phyloP scores from a whole-genome alignment of 176 grass and related monocot genomes.

The Leersia perrieri region DNA sequence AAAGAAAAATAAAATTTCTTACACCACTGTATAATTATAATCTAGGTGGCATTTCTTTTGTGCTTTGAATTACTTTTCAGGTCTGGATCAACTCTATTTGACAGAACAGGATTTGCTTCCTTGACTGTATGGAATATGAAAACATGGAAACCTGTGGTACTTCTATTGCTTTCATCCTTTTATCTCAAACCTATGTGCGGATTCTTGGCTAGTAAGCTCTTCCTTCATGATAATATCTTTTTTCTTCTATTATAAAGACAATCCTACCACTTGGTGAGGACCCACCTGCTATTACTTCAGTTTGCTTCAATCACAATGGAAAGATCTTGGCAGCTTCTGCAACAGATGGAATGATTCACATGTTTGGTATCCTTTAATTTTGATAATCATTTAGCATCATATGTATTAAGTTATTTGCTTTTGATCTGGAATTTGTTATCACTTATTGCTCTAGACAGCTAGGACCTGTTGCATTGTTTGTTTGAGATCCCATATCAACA shows the following conservation, averaged over 20 bases:
- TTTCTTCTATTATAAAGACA: slow-evolving; percentile 62
- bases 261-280: slow-evolving; percentile 95
- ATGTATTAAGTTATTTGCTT: neutral
- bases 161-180: slow-evolving; percentile 30
- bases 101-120: slow-evolving; percentile 82
- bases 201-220: slow-evolving; percentile 12
- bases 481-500: neutral
- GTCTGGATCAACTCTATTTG: slow-evolving; percentile 66
- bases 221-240: neutral
- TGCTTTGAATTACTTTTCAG: slow-evolving; percentile 41
- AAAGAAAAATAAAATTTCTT: too few relatives aligned
- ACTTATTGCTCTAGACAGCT: slow-evolving; percentile 6
- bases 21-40: slow-evolving; percentile 17
- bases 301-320: slow-evolving; percentile 98
- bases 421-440: slow-evolving; percentile 10
- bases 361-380: slow-evolving; percentile 88
- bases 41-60: slow-evolving; percentile 21
- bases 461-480: slow-evolving; percentile 7
- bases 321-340: slow-evolving; percentile 93
- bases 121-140: slow-evolving; percentile 98
- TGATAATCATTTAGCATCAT: slow-evolving; percentile 1
- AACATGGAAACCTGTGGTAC: slow-evolving; percentile 92
- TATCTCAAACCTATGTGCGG: slow-evolving; percentile 10
- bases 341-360: slow-evolving; percentile 98
- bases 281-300: slow-evolving; percentile 89